These are phyloP conservation scores for Termitomyces eurrhizus DNA, from an alignment of 768 basidiomycete genomes.

Conservation along the genomic window DNA sequence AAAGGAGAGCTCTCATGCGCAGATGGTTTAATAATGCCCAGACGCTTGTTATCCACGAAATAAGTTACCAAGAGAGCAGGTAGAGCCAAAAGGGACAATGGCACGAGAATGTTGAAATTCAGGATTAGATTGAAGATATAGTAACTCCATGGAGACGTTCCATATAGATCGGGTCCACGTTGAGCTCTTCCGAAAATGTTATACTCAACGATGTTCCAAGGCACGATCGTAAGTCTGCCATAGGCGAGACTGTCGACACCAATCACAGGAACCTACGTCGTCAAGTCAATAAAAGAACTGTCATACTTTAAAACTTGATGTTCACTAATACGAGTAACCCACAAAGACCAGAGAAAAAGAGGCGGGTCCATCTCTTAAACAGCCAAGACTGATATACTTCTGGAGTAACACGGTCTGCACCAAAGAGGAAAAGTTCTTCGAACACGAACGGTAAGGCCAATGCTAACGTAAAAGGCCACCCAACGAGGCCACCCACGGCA, in stretches of 20 bases:
- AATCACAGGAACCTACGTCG: conserved; percentile 74
- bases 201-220: conserved; percentile 93
- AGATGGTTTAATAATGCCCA: conserved; percentile 49
- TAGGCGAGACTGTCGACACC: conserved; percentile 85
- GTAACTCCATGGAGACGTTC: conserved; percentile 83
- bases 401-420: conserved; percentile 58
- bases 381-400: conserved; percentile 50
- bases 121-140: conserved; percentile 87
- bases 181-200: conserved; percentile 82
- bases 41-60: conserved; percentile 69
- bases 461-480: conserved; percentile 95
- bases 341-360: conserved; percentile 48
- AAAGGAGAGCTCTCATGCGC: conserved; percentile 74
- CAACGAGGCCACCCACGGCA: conserved; percentile 81
- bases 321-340: conserved; percentile 65
- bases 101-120: conserved; percentile 89
- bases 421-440: conserved; percentile 82
- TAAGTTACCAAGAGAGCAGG: conserved; percentile 77
- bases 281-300: conserved; percentile 1
- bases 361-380: conserved; percentile 52
- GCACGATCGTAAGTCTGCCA: conserved; percentile 71
- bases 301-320: not conserved
- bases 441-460: conserved; percentile 85
- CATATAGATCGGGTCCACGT: conserved; percentile 90
- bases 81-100: conserved; percentile 76